Base-by-base conservation (phyloP, 805 yeast genomes). In the Cyberlindnera veronae region DNA sequence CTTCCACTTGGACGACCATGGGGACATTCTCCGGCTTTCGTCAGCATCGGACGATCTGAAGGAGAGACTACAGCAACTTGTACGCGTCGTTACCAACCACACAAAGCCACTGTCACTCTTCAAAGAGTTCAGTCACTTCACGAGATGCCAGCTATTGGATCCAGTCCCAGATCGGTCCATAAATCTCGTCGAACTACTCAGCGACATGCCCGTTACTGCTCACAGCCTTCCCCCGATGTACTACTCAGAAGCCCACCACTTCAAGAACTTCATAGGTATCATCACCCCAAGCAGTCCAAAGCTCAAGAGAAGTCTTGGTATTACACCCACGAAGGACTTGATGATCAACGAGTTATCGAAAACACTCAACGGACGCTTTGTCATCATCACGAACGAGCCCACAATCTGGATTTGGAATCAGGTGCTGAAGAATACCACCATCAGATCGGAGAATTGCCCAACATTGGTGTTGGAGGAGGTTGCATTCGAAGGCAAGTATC, bases 51-150 rank as follows among this genome's bases (percentile, higher is more conserved):
- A 16, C 8, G 28, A 2, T 7, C n/a, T 41, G 3, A 24, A 40
- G n/a, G 15, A 19, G 14, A 13, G 30, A 11, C 29, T 36, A 3
- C 18, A 11, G n/a, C 38, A 23, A 29, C 33, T 41, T 12, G 18
- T 34, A 14, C 38, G 38, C 14, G 38, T 39, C 19, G 38, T 30
- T 7, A 35, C 43, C 3, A 39, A 39, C 36, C 43, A 39, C 20
- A 19, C 31, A 2, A 24, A 16, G 12, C 29, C 22, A 5, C 16
- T 35, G 8, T 19, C 36, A 2, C n/a, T 33, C 16, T 39, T 39
- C 24, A 30, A 27, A 7, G 32, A 12, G 15, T 35, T 39, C 11
- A 19, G 10, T 8, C 35, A 30, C 29, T 35, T 35, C 14, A 10
- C n/a, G 13, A 30, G 36, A 4, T 15, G 13, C 12, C 15, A 29